Evolutionary conservation across 495 filamentous ascomycete genomes (phyloP), one percentile per base, ranked within the genome.

Genomic region (Glarea lozoyensis): DNA sequence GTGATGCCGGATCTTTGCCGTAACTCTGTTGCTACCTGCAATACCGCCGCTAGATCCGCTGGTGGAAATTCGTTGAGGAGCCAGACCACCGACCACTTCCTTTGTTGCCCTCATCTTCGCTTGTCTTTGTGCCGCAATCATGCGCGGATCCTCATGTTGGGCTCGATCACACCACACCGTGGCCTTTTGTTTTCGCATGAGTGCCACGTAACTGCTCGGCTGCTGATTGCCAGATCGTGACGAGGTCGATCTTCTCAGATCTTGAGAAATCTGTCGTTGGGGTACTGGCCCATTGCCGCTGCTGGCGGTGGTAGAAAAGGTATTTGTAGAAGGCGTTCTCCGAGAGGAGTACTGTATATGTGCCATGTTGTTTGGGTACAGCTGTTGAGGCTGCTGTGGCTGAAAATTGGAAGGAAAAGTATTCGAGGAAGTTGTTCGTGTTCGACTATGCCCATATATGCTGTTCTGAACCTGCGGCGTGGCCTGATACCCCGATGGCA

Each of bases 161-260:
- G 88, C 76, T 40, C 89, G 88, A 52, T 97, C 93, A 62, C 90
- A 96, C 92, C 92, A 99, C 6, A 99, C 92, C 0, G 92, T 99
- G 21, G 87, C 92, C 58, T 97, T 99, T 57, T 99, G 92, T 53
- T 86, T 86, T 36, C 92, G 77, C 68, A 99, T 82, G 9, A 96
- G 69, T 11, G 92, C 90, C 17, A 99, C 92, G 61, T 99, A 99
- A 49, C 84, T 78, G 21, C 78, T 69, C 4, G 83, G 73, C 31
- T 73, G 70, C 15, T 62, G 62, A 13, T 70, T 70, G 44, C 76
- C 79, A 6, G 84, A 88, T 55, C 75, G 68, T 22, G 80, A 78
- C 38, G 84, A 92, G 11, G 75, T 77, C 2, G 79, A 83, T 29
- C 88, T 75, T 30, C 82, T 78, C 43, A 92, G 77, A 50, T 84